These are phyloP conservation scores for Aspergillus funiculosus DNA, from an alignment of 495 filamentous ascomycete genomes.

Conservation along the genomic window DNA sequence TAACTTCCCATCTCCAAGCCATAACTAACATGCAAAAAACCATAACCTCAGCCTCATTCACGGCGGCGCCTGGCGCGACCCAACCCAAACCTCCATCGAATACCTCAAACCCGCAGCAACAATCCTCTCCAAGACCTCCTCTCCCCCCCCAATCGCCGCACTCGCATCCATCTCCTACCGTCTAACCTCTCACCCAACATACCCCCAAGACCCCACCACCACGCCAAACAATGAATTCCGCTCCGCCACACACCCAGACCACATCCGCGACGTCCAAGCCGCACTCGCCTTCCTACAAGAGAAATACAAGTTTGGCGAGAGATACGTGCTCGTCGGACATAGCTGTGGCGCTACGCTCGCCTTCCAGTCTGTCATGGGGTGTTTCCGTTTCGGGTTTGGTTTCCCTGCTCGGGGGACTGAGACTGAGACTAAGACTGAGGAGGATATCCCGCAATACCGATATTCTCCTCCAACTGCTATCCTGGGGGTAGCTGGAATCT, in stretches of 20 bases:
- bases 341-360: conserved; percentile 69
- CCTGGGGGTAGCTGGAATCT: conserved; percentile 59
- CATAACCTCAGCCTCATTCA: conserved; percentile 65
- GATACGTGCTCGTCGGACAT: conserved; percentile 69
- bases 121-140: conserved; percentile 32
- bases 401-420: background rate
- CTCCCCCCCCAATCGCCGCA: conserved; percentile 44
- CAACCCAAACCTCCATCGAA: conserved; percentile 44
- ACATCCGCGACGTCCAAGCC: conserved; percentile 61
- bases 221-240: conserved; percentile 36
- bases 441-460: no score
- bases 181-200: conserved; percentile 62
- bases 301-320: conserved; percentile 42
- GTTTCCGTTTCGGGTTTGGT: background rate
- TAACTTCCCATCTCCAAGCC: background rate
- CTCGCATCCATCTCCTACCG: conserved; percentile 76
- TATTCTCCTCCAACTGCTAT: conserved; percentile 39
- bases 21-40: background rate
- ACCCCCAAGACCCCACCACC: conserved; percentile 44
- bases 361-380: conserved; percentile 58
- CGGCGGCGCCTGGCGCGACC: conserved; percentile 87
- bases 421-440: no score
- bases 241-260: conserved; percentile 62
- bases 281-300: conserved; percentile 57
- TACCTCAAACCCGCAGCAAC: conserved; percentile 45